Evolutionary conservation across 176 grass and related monocot species (phyloP).

Genomic region (Eleusine coracana): DNA sequence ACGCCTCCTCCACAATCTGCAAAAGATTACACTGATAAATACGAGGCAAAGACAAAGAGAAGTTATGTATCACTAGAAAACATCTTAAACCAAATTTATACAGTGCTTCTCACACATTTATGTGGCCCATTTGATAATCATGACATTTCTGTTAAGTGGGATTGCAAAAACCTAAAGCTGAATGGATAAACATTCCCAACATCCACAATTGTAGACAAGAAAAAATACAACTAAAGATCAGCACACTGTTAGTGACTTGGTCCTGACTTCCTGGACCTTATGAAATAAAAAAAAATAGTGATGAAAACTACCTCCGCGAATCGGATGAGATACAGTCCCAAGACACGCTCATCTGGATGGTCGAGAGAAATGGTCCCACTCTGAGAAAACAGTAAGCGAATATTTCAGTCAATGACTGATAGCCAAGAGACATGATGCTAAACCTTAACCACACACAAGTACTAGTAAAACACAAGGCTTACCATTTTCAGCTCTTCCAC

Average conservation of each 20-base stretch:
- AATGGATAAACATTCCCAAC: conserved; percentile 2
- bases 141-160: not conserved
- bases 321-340: conserved; percentile 84
- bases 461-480: conserved; percentile 36
- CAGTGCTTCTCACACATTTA: not conserved
- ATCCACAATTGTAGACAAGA: not conserved
- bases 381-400: conserved; percentile 46
- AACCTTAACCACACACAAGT: conserved; percentile 5
- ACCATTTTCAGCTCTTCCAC: conserved; percentile 77
- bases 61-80: not conserved
- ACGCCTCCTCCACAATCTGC: conserved; percentile 93
- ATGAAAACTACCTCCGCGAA: conserved; percentile 72
- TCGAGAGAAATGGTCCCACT: conserved; percentile 59
- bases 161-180: not conserved
- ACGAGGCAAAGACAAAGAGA: not conserved
- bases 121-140: not conserved
- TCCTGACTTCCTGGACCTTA: not conserved
- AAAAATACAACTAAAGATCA: not conserved
- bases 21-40: conserved; percentile 34
- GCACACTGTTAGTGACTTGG: not conserved
- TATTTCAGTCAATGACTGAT: conserved; percentile 9
- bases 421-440: not conserved
- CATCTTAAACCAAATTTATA: not conserved
- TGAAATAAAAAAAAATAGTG: conserved; percentile 10
- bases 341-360: conserved; percentile 78